Conservation (phyloP, 2,329 filamentous ascomycete species). For the Fusarium sp. region DNA sequence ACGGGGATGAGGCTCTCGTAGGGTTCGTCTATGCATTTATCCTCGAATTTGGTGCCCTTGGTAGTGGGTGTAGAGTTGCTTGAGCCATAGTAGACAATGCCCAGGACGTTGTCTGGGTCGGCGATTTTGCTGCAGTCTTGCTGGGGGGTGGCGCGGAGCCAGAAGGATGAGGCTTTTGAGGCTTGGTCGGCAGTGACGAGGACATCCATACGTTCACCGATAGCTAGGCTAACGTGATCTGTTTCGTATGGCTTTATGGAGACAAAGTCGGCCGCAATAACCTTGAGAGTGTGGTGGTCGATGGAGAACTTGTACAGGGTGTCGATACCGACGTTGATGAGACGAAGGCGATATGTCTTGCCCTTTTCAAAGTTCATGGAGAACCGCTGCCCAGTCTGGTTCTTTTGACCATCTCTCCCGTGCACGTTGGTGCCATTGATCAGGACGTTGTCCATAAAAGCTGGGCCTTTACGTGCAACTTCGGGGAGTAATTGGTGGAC, state of each 20-base stretch:
- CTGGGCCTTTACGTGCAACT: constrained; percentile 30
- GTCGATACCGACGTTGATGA: constrained; percentile 62
- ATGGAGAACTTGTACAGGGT: constrained; percentile 62
- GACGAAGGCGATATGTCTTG: constrained; percentile 59
- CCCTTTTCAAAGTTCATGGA: constrained; percentile 55
- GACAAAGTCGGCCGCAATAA: constrained; percentile 69
- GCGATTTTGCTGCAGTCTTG: constrained; percentile 55
- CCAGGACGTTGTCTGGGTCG: constrained; percentile 57
- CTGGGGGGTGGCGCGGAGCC: constrained; percentile 62
- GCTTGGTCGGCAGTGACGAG: constrained; percentile 56
- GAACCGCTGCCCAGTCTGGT: constrained; percentile 49
- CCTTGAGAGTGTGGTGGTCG: constrained; percentile 67
- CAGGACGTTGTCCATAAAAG: constrained; percentile 57
- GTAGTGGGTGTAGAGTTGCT: constrained; percentile 33
- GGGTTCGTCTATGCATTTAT: constrained; percentile 52
- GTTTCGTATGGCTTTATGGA: constrained; percentile 67
- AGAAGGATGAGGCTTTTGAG: constrained; percentile 55
- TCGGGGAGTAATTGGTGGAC: constrained; percentile 51
- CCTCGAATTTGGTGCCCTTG: constrained; percentile 10
- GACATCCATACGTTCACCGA: constrained; percentile 60
- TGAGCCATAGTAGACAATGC: constrained; percentile 59
- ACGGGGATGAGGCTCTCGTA: constrained; percentile 51
- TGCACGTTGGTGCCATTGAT: constrained; percentile 59
- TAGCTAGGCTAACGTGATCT: constrained; percentile 61
- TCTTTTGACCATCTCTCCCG: constrained; percentile 21